Base-by-base conservation (phyloP, 2,329 filamentous ascomycete genomes). In the Coniochaeta sp. region DNA sequence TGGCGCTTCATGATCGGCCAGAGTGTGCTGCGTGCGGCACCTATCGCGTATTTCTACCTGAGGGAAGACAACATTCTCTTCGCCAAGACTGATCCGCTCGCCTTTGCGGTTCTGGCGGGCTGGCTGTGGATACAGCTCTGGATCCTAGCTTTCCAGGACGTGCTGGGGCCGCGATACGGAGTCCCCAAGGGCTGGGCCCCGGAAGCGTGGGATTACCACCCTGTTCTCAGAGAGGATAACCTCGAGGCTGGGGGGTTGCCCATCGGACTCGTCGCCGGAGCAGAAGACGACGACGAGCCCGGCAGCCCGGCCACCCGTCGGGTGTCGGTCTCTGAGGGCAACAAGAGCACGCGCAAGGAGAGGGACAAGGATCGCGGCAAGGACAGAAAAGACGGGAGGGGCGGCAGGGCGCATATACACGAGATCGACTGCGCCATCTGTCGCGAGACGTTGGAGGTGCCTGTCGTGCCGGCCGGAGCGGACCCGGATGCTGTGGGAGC, bases 401-500 rank as follows among this genome's bases (percentile, higher is more conserved):
- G 34, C 19, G 55, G 58, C 52, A 62, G 65, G 70, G 68, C 36
- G 70, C 67, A 62, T 60, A 64, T 66, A 57, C 71, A 14, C 75
- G 82, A 54, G 84, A 95, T 96, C 62, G 93, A 98, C 75, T 99
- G 95, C 73, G 91, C 93, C 19, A 97, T 99, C 65, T 99, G 95
- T 72, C 89, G 93, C 75, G 92, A 96, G 74, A 82, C 89, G 54
- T 86, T 99, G 19, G 91, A 97, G 71, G 91, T 98, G 2, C 91
- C 92, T 0, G 88, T 98, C 24, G 76, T 96, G 34, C 81, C 81
- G 57, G 80, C 82, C 1, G 82, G 81, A 44, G 79, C 81, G 50
- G 81, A 82, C 10, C 73, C 74, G 55, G 55, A 57, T 44, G 55
- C 55, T 30, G 55, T 57, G n/a, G 55, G 55, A 0, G 64, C 75